Evolutionary conservation across 495 filamentous ascomycete species (phyloP).

Genomic region (Talaromyces thailandensis): DNA sequence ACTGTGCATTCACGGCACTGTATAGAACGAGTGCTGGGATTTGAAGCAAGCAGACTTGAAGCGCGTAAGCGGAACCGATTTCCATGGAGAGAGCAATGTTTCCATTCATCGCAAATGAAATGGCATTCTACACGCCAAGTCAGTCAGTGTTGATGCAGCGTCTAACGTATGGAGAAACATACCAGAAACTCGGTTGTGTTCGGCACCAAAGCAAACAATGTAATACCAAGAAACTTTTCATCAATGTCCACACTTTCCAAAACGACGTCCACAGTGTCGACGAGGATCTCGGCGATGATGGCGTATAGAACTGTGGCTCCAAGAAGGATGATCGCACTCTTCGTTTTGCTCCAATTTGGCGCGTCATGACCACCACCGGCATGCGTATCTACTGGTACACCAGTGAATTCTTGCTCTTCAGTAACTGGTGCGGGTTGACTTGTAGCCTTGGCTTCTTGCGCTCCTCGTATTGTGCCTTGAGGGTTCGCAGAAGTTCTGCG

Average conservation of each 20-base stretch:
- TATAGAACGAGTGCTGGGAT: conserved; percentile 90
- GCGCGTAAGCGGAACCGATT: conserved; percentile 92
- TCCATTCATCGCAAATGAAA: conserved; percentile 99
- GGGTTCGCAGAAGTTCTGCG: conserved; percentile 36
- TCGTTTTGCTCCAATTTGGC: conserved; percentile 90
- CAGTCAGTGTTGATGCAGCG: neutral
- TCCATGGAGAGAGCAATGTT: conserved; percentile 99
- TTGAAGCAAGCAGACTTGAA: conserved; percentile 96
- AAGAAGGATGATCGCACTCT: conserved; percentile 82
- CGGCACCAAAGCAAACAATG: conserved; percentile 91
- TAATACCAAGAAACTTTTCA: conserved; percentile 97
- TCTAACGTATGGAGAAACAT: conserved; percentile 21
- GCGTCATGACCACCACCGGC: conserved; percentile 82
- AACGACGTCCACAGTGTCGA: conserved; percentile 93
- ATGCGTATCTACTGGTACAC: conserved; percentile 27
- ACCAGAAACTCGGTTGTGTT: conserved; percentile 98
- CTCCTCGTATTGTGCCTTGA: conserved; percentile 21
- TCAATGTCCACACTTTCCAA: conserved; percentile 83
- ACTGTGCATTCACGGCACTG: conserved; percentile 54
- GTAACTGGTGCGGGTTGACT: conserved; percentile 17
- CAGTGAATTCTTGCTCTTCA: conserved; percentile 35
- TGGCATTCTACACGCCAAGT: conserved; percentile 71
- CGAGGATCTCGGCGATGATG: conserved; percentile 91
- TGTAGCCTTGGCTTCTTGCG: conserved; percentile 18
- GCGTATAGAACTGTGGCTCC: conserved; percentile 90